phyloP scores from a whole-genome alignment of 2,329 filamentous ascomycete genomes.

The Lecanosticta acicola region DNA sequence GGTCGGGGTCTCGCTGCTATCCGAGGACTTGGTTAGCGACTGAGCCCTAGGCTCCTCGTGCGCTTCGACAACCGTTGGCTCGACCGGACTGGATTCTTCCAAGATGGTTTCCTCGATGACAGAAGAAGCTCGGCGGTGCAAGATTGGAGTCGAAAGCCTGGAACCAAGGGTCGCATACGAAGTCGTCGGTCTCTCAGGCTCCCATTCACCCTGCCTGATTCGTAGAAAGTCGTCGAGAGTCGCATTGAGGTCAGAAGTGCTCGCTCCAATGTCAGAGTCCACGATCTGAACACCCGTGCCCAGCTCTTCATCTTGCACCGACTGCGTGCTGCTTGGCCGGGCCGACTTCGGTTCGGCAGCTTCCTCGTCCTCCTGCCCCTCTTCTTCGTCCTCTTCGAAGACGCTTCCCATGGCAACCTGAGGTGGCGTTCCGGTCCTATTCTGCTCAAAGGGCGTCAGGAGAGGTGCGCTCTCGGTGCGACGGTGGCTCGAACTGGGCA shows the following conservation, averaged over 20 bases:
- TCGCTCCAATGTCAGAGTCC: conserved; percentile 21
- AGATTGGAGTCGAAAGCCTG: conserved; percentile 21
- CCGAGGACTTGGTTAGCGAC: conserved; percentile 46
- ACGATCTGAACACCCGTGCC: conserved; percentile 29
- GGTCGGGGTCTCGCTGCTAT: conserved; percentile 41
- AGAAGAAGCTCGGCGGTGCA: conserved; percentile 27
- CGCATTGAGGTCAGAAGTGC: conserved; percentile 4
- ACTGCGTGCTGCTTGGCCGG: conserved; percentile 12
- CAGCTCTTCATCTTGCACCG: conserved; percentile 15
- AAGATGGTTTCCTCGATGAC: conserved; percentile 33
- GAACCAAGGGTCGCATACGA: conserved; percentile 15
- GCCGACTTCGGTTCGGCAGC: conserved; percentile 13
- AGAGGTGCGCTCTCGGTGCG: conserved; percentile 71
- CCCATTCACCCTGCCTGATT: conserved; percentile 20
- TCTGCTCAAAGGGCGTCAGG: conserved; percentile 64
- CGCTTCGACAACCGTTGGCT: conserved; percentile 42
- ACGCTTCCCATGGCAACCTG: conserved; percentile 75
- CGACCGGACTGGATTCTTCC: conserved; percentile 36
- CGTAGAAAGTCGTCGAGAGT: conserved; percentile 20
- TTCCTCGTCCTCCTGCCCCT: conserved; percentile 41
- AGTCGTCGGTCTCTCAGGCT: conserved; percentile 19
- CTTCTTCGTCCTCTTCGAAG: conserved; percentile 77
- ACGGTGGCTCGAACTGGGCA: conserved; percentile 9
- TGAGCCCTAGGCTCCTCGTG: conserved; percentile 45
- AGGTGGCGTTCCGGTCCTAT: conserved; percentile 25